These are phyloP conservation scores for Yamadazyma philogaea DNA, from an alignment of 805 yeast genomes.

Conservation along the genomic window DNA sequence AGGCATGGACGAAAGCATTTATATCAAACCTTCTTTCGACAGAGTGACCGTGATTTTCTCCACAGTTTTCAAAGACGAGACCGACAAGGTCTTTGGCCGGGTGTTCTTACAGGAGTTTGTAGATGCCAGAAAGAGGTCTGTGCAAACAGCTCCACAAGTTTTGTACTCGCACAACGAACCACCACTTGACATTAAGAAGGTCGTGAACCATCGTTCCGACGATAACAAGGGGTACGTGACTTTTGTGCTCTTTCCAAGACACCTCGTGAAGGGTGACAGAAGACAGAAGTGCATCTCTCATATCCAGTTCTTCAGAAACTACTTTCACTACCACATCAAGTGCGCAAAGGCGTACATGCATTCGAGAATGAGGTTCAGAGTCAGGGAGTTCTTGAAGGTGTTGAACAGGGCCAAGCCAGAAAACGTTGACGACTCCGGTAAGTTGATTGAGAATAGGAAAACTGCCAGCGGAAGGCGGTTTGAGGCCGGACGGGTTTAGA, in stretches of 20 bases:
- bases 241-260: slow-evolving; percentile 80
- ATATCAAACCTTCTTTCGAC: slow-evolving; percentile 87
- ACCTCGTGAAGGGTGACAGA: slow-evolving; percentile 57
- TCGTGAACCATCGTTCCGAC: slow-evolving; percentile 31
- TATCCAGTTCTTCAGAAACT: slow-evolving; percentile 88
- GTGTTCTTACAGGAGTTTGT: slow-evolving; percentile 91
- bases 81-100: slow-evolving; percentile 87
- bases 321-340: slow-evolving; percentile 97
- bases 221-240: slow-evolving; percentile 54
- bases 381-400: slow-evolving; percentile 88
- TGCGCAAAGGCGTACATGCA: slow-evolving; percentile 98
- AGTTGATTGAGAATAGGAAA: slow-evolving; percentile 48
- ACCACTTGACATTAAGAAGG: slow-evolving; percentile 68
- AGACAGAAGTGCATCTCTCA: slow-evolving; percentile 88
- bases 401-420: slow-evolving; percentile 97
- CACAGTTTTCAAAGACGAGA: slow-evolving; percentile 92
- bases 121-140: slow-evolving; percentile 91
- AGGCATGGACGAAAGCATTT: slow-evolving; percentile 82
- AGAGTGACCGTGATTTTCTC: slow-evolving; percentile 96
- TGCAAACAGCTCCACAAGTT: slow-evolving; percentile 98
- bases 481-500: slow-evolving; percentile 26
- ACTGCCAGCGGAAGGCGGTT: slow-evolving; percentile 74
- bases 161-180: slow-evolving; percentile 85
- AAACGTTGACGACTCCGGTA: slow-evolving; percentile 67
- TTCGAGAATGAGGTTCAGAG: slow-evolving; percentile 96